Base-by-base conservation (phyloP, 768 basidiomycete species). In the Pholiota microspora region DNA sequence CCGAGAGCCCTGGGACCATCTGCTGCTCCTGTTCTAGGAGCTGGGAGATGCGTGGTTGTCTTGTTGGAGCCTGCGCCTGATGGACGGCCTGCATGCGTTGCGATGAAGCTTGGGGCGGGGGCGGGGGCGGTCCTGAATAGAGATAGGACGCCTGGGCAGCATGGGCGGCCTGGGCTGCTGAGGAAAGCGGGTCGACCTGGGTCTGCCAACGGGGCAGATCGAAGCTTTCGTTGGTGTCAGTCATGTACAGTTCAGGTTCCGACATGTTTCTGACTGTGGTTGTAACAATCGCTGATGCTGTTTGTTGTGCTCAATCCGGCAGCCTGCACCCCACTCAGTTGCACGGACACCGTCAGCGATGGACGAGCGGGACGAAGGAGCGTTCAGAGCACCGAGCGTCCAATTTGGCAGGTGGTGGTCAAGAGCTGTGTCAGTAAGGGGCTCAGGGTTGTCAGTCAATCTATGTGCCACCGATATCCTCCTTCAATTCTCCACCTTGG, bases 211-310 rank as follows among this genome's bases (percentile, higher is more conserved):
- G 62, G 78, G 85, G 79, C 81, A 98, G 63, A 73, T 89, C 88
- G 73, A 89, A 92, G 74, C 82, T 83, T 76, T 90, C 88, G 84
- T 89, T 88, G 65, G 84, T 71, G 76, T 82, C 83, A 73, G 79
- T 76, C 77, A 89, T 88, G 81, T 85, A 87, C 56, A 85, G 79
- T 75, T 88, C 85, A 68, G 84, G 79, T 81, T 88, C 84, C 65
- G 85, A 86, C 85, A 88, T 88, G 71, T 64, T 69, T 68, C 62
- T 63, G 31, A 58, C 40, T 42, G 66, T 57, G 55, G 57, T 35
- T 53, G 57, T 59, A 53, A 57, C 49, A 56, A 34, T 57, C n/a
- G n/a, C n/a, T n/a, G n/a, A n/a, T n/a, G n/a, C n/a, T n/a, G n/a
- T 12, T 31, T 31, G 29, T 31, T 31, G 29, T 12, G 12, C 6